A percentile compares a stretch with the other conserved stretches of the same genome.
These are phyloP conservation scores for Danielozyma ontarioensis DNA, from an alignment of 805 yeast genomes.

Conservation along the genomic window DNA sequence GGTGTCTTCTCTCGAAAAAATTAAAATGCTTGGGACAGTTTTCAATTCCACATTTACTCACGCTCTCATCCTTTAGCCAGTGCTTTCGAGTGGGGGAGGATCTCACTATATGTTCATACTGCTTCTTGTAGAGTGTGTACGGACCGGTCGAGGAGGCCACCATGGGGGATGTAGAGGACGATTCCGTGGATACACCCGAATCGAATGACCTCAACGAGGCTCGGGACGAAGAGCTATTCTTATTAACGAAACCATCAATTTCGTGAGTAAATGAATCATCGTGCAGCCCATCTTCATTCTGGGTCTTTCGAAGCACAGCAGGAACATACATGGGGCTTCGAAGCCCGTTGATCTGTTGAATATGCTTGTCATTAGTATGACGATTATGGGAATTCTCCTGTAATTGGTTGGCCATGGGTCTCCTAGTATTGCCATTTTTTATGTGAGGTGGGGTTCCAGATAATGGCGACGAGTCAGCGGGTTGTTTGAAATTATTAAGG, in stretches of 20 bases:
- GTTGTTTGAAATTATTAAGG: slow-evolving; percentile 6
- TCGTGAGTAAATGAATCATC: slow-evolving; percentile 1
- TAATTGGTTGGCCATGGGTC: slow-evolving; percentile 3
- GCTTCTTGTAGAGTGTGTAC: slow-evolving; percentile 10
- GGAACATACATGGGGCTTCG: slow-evolving; percentile 87
- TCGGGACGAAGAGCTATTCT: slow-evolving; percentile 9
- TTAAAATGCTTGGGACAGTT: slow-evolving; percentile 64
- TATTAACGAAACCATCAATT: not conserved
- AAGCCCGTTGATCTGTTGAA: slow-evolving; percentile 73
- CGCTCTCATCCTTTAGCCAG: slow-evolving; percentile 70
- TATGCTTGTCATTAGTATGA: slow-evolving; percentile 16
- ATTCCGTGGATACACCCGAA: slow-evolving; percentile 25
- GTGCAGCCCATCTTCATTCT: slow-evolving; percentile 7
- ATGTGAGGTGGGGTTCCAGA: too few relatives aligned
- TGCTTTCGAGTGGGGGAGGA: slow-evolving; percentile 54
- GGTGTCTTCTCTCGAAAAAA: slow-evolving; percentile 74
- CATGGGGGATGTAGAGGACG: slow-evolving; percentile 10
- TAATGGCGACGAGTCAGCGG: not conserved
- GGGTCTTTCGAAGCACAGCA: slow-evolving; percentile 64
- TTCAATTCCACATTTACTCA: slow-evolving; percentile 53
- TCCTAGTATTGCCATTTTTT: slow-evolving; percentile 13
- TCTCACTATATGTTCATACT: slow-evolving; percentile 23
- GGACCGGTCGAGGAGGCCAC: slow-evolving; percentile 6
- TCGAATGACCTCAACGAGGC: slow-evolving; percentile 28
- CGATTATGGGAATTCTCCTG: slow-evolving; percentile 4